phyloP scores from a whole-genome alignment of 2,329 filamentous ascomycete genomes.

The Onygena corvina region DNA sequence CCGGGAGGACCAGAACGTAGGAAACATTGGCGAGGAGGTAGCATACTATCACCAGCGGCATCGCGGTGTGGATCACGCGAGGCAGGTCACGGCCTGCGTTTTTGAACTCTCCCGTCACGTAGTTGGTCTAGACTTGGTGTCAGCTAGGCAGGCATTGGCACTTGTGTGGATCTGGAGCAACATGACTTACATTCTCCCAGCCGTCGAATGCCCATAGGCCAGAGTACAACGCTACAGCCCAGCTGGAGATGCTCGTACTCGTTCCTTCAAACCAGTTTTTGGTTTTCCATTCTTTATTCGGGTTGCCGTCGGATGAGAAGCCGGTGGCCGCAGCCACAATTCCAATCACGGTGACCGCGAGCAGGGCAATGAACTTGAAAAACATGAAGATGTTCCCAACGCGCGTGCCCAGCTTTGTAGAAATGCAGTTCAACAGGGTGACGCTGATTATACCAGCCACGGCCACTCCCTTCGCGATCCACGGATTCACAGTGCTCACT shows the following conservation, averaged over 20 bases:
- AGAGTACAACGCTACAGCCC: slow-evolving; percentile 89
- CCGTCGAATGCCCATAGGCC: slow-evolving; percentile 97
- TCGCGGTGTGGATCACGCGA: slow-evolving; percentile 87
- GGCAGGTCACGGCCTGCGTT: slow-evolving; percentile 83
- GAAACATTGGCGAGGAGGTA: slow-evolving; percentile 86
- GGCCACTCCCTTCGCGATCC: slow-evolving; percentile 84
- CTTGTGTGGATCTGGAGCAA: no score
- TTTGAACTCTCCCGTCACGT: slow-evolving; percentile 92
- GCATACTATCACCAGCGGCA: slow-evolving; percentile 81
- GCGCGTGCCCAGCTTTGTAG: slow-evolving; percentile 73
- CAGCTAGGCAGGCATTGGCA: no score
- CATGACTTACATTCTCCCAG: slow-evolving; percentile 77
- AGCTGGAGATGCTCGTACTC: slow-evolving; percentile 64
- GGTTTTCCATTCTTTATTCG: slow-evolving; percentile 76
- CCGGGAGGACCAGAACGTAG: slow-evolving; percentile 87
- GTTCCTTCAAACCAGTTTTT: slow-evolving; percentile 83
- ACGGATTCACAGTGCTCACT: slow-evolving; percentile 64
- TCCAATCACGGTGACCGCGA: slow-evolving; percentile 76
- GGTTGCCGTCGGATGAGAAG: slow-evolving; percentile 60
- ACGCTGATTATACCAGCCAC: slow-evolving; percentile 62
- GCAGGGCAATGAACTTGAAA: slow-evolving; percentile 80
- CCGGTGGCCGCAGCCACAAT: slow-evolving; percentile 83
- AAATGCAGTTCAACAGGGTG: slow-evolving; percentile 79
- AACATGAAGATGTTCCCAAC: slow-evolving; percentile 93
- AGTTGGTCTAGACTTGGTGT: slow-evolving; percentile 61